Conservation (phyloP, 2,329 filamentous ascomycete genomes). For the Xylariaceae sp. region DNA sequence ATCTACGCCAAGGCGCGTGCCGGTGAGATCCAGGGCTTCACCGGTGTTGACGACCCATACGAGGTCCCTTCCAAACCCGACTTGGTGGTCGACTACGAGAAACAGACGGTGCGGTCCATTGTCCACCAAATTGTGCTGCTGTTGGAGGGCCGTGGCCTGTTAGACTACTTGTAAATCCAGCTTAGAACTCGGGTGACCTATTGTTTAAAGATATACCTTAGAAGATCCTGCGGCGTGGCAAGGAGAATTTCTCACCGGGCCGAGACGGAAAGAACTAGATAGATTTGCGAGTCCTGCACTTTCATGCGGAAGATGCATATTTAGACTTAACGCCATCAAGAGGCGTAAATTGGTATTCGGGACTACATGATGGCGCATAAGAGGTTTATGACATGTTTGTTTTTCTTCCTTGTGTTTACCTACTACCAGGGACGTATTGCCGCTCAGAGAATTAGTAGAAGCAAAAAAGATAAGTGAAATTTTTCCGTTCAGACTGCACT, state of each 20-base stretch:
- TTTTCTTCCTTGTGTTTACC: neutral
- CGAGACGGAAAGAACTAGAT: conserved; percentile 7
- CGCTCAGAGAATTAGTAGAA: too few relatives aligned
- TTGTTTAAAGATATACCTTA: conserved; percentile 4
- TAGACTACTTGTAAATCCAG: conserved; percentile 65
- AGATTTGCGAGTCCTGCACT: conserved; percentile 4
- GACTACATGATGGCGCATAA: neutral
- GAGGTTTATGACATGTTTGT: neutral
- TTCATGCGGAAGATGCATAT: neutral
- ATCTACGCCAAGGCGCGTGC: conserved; percentile 82
- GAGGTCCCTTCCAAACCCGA: conserved; percentile 82
- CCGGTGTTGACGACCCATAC: conserved; percentile 96
- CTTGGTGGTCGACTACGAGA: conserved; percentile 81
- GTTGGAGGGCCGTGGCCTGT: conserved; percentile 84
- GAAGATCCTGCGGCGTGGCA: neutral
- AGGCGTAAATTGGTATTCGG: neutral
- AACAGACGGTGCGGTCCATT: conserved; percentile 85
- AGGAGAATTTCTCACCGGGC: neutral
- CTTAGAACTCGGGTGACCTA: too few relatives aligned
- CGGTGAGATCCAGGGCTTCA: conserved; percentile 97
- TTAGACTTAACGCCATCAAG: neutral
- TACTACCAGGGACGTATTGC: neutral
- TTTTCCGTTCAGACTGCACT: neutral
- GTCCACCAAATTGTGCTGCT: conserved; percentile 96
- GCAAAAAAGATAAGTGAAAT: neutral